A percentile compares a stretch with the other conserved stretches of the same genome.
Evolutionary conservation across 2,329 filamentous ascomycete genomes (phyloP).

Genomic region (Curvularia hawaiiensis): DNA sequence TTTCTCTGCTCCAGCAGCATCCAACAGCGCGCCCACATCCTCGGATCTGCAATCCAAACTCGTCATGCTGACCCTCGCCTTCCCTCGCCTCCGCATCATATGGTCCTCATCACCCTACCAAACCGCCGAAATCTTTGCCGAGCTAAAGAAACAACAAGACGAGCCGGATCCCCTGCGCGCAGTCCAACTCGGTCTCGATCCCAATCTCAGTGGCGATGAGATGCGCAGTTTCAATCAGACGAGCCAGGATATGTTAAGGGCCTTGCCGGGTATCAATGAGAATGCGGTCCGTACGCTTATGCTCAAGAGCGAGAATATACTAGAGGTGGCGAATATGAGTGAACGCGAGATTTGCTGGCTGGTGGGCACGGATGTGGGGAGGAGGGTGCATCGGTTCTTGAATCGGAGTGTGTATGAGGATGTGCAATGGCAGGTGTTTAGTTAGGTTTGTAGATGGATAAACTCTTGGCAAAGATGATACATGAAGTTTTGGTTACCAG

Average conservation of each 20-base stretch:
- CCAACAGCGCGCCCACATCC: background rate
- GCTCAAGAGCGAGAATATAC: conserved; percentile 74
- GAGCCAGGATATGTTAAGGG: conserved; percentile 87
- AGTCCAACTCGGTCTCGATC: conserved; percentile 78
- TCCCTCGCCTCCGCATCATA: conserved; percentile 86
- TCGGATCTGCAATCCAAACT: conserved; percentile 88
- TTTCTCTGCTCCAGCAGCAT: conserved; percentile 29
- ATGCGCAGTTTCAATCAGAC: conserved; percentile 78
- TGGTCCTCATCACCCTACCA: conserved; percentile 92
- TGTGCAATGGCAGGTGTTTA: conserved; percentile 31
- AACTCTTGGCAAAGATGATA: background rate
- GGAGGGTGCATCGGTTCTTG: conserved; percentile 82
- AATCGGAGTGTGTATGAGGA: conserved; percentile 60
- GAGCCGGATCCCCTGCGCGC: conserved; percentile 92
- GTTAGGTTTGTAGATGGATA: background rate
- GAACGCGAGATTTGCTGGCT: conserved; percentile 72
- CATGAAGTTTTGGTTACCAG: background rate
- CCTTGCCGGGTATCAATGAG: conserved; percentile 77
- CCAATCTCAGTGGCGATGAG: conserved; percentile 57
- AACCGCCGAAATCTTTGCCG: conserved; percentile 95
- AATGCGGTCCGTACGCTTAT: conserved; percentile 77
- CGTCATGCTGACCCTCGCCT: conserved; percentile 89
- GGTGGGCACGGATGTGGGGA: conserved; percentile 77
- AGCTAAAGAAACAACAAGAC: conserved; percentile 84
- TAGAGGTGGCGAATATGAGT: conserved; percentile 86